Evolutionary conservation across 345 rosid species (phyloP), one percentile per base, ranked within the genome.

Genomic region (Brassica cretica): DNA sequence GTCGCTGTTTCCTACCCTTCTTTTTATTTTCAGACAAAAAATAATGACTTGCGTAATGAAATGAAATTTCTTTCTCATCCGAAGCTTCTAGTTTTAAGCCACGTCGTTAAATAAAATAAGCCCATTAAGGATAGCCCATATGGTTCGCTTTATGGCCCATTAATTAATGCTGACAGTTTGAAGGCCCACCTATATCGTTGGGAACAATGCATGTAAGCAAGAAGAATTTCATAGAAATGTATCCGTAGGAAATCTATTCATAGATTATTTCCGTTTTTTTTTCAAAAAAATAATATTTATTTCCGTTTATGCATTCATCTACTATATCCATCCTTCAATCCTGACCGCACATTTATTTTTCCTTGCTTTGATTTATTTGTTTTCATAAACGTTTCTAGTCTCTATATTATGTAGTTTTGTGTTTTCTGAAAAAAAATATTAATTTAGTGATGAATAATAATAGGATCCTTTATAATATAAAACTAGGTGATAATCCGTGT

Each of bases 121-220:
- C 55, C 80, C 74, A 8, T 46, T 62, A 3, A 8, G 5, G 0
- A n/a, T 12, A 21, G 35, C 73, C 37, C 74, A 76, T 56, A 66
- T 7, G 9, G 3, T 44, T 44, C 12, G 7, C 14, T 15, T 67
- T 73, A 4, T n/a, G 12, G 66, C 65, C 21, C 71, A 30, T 14
- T 21, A 19, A 0, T 0, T 2, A 1, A 3, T 65, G 12, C 1
- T 1, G 44, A 37, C 2, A 39, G 49, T 11, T 46, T 46, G 8
- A 74, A 19, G 64, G 37, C 71, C 8, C 8, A 35, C 0, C 39
- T 27, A 27, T 4, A 27, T 27, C 30, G 30, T 27, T 27, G 30
- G 30, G 30, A 27, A 27, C 30, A 27, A 27, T 21, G 30, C 30
- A 27, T 27, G 30, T 27, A 27, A 27, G 30, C 30, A 27, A 4